A percentile compares a stretch with the other conserved stretches of the same genome.
Conservation (phyloP, 805 yeast genomes). For the Metschnikowia amazonensis region DNA sequence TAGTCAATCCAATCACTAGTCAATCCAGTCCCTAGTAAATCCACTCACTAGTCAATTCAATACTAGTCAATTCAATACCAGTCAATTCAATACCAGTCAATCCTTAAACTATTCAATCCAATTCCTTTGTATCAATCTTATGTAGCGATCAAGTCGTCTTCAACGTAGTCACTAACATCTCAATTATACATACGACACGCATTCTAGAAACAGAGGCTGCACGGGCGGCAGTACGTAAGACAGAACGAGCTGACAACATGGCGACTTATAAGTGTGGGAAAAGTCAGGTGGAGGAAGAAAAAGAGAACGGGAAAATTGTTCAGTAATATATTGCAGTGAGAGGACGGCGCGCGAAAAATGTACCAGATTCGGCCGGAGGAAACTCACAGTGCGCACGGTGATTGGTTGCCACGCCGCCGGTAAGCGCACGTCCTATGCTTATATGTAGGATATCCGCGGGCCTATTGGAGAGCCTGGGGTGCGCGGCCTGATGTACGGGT, state of each 20-base stretch:
- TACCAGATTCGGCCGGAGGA: conserved; percentile 21
- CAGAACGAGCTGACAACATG: conserved; percentile 85
- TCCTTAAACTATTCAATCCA: too few species aligned
- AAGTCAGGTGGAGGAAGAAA: conserved; percentile 18
- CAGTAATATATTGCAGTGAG: conserved; percentile 18
- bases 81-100: too few species aligned
- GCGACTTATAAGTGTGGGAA: conserved; percentile 22
- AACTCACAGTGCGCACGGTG: conserved; percentile 13
- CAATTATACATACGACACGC: conserved; percentile 26
- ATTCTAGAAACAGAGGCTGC: conserved; percentile 43
- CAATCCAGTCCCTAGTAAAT: too few species aligned
- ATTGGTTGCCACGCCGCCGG: conserved; percentile 14
- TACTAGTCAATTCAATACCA: too few species aligned
- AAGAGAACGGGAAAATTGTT: conserved; percentile 14
- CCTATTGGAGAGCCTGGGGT: too few species aligned
- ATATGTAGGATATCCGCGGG: neutral
- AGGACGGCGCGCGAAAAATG: conserved; percentile 18
- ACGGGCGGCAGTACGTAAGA: conserved; percentile 81
- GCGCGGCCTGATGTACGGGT: too few species aligned
- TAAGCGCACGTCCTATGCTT: neutral
- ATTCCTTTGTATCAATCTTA: too few species aligned
- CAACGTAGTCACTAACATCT: too few species aligned
- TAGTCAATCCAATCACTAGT: too few species aligned
- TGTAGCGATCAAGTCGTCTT: too few species aligned
- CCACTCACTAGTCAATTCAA: too few species aligned